Evolutionary conservation across 306 rosid genomes (phyloP).

Genomic region (Quercus robur): DNA sequence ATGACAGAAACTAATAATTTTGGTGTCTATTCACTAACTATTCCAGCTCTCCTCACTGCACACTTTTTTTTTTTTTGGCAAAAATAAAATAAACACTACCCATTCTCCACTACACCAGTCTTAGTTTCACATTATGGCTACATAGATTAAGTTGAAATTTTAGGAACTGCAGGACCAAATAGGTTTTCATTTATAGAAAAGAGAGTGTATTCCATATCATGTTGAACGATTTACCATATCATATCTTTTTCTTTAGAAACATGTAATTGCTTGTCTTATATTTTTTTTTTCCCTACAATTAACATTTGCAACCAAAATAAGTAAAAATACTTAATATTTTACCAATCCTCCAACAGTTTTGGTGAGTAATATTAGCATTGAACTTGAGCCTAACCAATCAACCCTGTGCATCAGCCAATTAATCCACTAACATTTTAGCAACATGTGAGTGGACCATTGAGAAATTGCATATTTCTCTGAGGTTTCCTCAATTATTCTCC

Average conservation of each 20-base stretch:
- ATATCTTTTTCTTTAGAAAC: neutral
- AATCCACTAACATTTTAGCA: neutral
- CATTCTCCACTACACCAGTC: neutral
- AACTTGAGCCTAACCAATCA: neutral
- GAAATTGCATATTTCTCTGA: too few species aligned
- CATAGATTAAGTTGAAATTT: neutral
- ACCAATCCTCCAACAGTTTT: neutral
- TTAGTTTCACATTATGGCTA: neutral
- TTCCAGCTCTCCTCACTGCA: neutral
- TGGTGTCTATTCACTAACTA: neutral
- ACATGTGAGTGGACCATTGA: too few species aligned
- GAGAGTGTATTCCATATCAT: neutral
- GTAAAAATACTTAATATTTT: neutral
- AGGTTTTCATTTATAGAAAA: neutral
- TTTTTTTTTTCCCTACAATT: neutral
- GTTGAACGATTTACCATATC: too few species aligned
- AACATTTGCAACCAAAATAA: neutral
- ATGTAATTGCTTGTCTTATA: neutral
- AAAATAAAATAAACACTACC: neutral
- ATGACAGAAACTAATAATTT: neutral
- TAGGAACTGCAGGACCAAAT: neutral
- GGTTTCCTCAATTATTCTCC: too few species aligned
- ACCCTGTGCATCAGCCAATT: neutral
- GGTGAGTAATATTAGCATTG: neutral
- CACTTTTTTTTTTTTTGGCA: neutral